Evolutionary conservation across 2,329 filamentous ascomycete genomes (phyloP).

Genomic region (Phialophora expanda): DNA sequence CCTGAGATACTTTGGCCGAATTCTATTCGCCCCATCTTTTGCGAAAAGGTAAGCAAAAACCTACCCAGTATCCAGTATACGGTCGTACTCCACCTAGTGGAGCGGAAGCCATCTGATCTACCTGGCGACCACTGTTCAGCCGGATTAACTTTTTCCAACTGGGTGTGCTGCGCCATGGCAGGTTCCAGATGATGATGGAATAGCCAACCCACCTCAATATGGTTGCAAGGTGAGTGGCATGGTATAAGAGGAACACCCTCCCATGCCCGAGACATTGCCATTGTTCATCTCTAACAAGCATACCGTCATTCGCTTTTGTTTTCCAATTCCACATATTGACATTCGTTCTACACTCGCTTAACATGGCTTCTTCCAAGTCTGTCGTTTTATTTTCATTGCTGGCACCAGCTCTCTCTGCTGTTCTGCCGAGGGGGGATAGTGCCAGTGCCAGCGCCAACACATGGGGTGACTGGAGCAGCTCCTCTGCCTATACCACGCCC

Average conservation of each 20-base stretch:
- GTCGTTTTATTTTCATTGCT: constrained; percentile 33
- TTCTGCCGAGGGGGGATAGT: constrained; percentile 17
- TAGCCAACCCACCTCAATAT: background rate
- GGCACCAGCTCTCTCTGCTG: constrained; percentile 29
- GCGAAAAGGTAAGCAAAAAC: background rate
- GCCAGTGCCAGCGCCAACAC: background rate
- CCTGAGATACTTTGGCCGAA: constrained; percentile 1
- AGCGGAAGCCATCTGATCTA: background rate
- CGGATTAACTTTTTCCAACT: constrained; percentile 9
- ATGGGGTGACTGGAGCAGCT: constrained; percentile 14
- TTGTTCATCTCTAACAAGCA: constrained; percentile 12
- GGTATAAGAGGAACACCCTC: constrained; percentile 15
- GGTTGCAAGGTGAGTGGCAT: background rate
- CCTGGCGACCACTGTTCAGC: background rate
- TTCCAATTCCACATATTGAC: constrained; percentile 9
- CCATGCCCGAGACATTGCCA: background rate
- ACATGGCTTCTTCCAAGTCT: constrained; percentile 27
- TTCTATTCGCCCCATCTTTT: constrained; percentile 1
- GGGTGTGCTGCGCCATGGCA: constrained; percentile 12
- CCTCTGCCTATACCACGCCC: constrained; percentile 13
- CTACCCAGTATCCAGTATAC: background rate
- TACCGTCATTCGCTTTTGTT: background rate
- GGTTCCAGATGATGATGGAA: constrained; percentile 10
- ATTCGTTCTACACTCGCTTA: constrained; percentile 17
- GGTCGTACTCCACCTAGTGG: constrained; percentile 2